Evolutionary conservation across 2,329 filamentous ascomycete species (phyloP).

Genomic region (Epichloe sp.): DNA sequence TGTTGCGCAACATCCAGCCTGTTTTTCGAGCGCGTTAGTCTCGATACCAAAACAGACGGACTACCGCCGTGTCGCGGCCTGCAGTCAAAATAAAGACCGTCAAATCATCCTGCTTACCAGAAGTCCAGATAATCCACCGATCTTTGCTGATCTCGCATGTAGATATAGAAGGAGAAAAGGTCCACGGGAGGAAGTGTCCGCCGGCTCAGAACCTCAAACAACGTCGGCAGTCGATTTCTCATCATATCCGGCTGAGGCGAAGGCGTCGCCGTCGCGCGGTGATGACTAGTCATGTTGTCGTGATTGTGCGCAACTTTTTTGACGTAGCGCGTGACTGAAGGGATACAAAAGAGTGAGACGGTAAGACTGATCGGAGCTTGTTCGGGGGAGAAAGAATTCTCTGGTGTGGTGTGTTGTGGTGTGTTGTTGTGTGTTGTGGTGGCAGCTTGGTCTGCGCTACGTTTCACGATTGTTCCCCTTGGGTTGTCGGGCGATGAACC

Average conservation of each 20-base stretch:
- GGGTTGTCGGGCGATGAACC: neutral
- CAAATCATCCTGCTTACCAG: slow-evolving; percentile 53
- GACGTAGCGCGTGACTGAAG: neutral
- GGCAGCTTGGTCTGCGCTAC: slow-evolving; percentile 3
- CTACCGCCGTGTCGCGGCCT: neutral
- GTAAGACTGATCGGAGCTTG: neutral
- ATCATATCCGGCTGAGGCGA: slow-evolving; percentile 45
- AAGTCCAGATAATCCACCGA: slow-evolving; percentile 98
- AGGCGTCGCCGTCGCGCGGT: slow-evolving; percentile 24
- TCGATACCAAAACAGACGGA: no score
- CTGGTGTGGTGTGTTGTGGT: neutral
- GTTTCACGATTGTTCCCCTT: slow-evolving; percentile 7
- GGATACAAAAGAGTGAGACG: neutral
- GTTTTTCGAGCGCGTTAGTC: neutral
- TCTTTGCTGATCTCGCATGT: slow-evolving; percentile 96
- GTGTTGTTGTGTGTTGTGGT: no score
- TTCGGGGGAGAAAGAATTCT: neutral
- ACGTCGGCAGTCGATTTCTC: slow-evolving; percentile 79
- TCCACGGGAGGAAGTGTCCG: slow-evolving; percentile 93
- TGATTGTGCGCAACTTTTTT: neutral
- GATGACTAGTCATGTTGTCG: slow-evolving; percentile 12
- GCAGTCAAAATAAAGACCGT: neutral
- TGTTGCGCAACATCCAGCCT: slow-evolving; percentile 99
- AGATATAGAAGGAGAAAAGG: slow-evolving; percentile 98
- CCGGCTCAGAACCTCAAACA: slow-evolving; percentile 91